Conservation (phyloP, 768 basidiomycete genomes). For the Lactarius akahatsu region DNA sequence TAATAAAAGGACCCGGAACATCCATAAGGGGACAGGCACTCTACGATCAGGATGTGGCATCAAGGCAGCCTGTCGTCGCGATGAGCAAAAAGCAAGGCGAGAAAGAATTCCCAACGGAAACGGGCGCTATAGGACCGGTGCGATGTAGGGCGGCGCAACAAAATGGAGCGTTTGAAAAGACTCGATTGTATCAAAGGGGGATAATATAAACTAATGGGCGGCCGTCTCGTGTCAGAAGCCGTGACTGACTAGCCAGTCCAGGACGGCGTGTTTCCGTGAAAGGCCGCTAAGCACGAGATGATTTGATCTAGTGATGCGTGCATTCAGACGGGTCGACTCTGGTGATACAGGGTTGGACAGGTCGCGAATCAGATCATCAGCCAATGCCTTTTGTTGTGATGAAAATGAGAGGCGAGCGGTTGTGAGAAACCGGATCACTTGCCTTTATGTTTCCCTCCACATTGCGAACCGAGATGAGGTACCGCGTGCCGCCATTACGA, state of each 20-base stretch:
- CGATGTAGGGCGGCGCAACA: slow-evolving; percentile 15
- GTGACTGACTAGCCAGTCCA: slow-evolving; percentile 59
- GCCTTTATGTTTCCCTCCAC: slow-evolving; percentile 64
- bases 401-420: slow-evolving; percentile 12
- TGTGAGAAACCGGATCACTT: slow-evolving; percentile 32
- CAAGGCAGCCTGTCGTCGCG: slow-evolving; percentile 15
- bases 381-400: slow-evolving; percentile 48
- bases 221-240: slow-evolving; percentile 52
- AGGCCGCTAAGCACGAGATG: slow-evolving; percentile 63
- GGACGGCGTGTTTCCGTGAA: slow-evolving; percentile 58
- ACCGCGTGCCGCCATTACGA: slow-evolving; percentile 61
- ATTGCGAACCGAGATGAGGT: slow-evolving; percentile 61
- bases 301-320: slow-evolving; percentile 47
- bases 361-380: slow-evolving; percentile 51
- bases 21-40: slow-evolving; percentile 8
- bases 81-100: slow-evolving; percentile 4
- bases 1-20: slow-evolving; percentile 7
- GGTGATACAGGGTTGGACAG: slow-evolving; percentile 50
- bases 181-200: slow-evolving; percentile 21
- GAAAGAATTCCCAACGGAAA: slow-evolving; percentile 4
- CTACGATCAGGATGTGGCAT: slow-evolving; percentile 16
- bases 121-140: slow-evolving; percentile 9
- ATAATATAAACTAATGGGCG: slow-evolving; percentile 26
- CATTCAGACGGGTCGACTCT: slow-evolving; percentile 50
- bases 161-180: slow-evolving; percentile 14